phyloP scores from a whole-genome alignment of 1,139 yeast species.

The Pichia sp. region DNA sequence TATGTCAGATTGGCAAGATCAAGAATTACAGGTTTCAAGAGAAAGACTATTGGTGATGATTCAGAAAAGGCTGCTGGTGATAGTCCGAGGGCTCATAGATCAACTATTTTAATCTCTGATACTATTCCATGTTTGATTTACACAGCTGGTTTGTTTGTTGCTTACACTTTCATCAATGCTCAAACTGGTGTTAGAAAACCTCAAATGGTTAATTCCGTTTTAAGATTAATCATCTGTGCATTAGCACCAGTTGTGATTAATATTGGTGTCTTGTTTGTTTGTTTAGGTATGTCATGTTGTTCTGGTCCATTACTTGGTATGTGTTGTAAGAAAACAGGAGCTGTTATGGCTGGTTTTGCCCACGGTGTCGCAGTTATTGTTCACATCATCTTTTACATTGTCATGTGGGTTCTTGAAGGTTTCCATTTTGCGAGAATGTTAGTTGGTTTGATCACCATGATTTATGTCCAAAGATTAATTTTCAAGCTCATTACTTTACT shows the following conservation, averaged over 20 bases:
- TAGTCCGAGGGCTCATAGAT: constrained; percentile 24
- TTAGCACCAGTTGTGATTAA: constrained; percentile 42
- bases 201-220: constrained; percentile 26
- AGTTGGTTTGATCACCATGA: constrained; percentile 37
- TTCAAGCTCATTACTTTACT: constrained; percentile 33
- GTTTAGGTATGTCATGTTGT: constrained; percentile 31
- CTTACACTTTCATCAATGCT: constrained; percentile 39
- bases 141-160: constrained; percentile 76
- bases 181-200: constrained; percentile 27
- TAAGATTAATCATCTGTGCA: constrained; percentile 36
- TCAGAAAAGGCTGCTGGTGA: constrained; percentile 18
- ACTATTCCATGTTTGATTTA: constrained; percentile 51
- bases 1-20: constrained; percentile 34
- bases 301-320: constrained; percentile 35
- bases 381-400: constrained; percentile 38
- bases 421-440: constrained; percentile 43
- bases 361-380: constrained; percentile 36
- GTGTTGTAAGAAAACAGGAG: constrained; percentile 97
- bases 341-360: constrained; percentile 50
- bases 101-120: constrained; percentile 26
- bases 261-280: constrained; percentile 29
- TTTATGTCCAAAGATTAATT: constrained; percentile 36
- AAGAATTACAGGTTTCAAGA: constrained; percentile 37
- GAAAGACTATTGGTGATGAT: too few species aligned
- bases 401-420: constrained; percentile 44